Percentiles rank a stretch among this genome's conserved stretches.
Conservation (phyloP, 257 asterid species). For the Forsythia suspensa region DNA sequence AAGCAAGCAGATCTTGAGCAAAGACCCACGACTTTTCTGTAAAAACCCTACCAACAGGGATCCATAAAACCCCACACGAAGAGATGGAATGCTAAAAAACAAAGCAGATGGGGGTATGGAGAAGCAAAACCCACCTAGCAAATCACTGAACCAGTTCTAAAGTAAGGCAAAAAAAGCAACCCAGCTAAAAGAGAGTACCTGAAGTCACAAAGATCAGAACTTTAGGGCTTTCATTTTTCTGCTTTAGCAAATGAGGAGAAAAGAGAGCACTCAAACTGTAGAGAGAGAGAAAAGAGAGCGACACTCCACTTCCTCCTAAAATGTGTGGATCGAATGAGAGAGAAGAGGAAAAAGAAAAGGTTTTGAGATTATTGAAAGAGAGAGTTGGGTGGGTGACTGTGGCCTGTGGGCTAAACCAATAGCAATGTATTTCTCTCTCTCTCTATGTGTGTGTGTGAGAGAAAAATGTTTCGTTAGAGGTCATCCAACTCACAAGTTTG, state of each 20-base stretch:
- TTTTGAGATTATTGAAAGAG: slow-evolving; percentile 40
- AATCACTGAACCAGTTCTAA: slow-evolving; percentile 56
- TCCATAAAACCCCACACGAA: slow-evolving; percentile 54
- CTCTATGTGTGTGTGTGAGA: slow-evolving; percentile 13
- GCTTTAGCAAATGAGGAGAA: slow-evolving; percentile 34
- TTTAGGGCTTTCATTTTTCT: slow-evolving; percentile 38
- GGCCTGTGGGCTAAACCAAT: slow-evolving; percentile 34
- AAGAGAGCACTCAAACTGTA: slow-evolving; percentile 35
- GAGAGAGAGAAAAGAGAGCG: slow-evolving; percentile 38
- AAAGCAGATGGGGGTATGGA: slow-evolving; percentile 33
- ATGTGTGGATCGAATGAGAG: slow-evolving; percentile 36
- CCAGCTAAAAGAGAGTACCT: slow-evolving; percentile 40
- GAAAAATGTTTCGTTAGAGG: not conserved
- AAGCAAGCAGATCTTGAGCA: slow-evolving; percentile 73
- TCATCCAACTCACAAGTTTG: not conserved
- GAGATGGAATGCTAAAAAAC: slow-evolving; percentile 40
- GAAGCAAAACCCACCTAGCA: slow-evolving; percentile 53
- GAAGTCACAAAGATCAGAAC: slow-evolving; percentile 65
- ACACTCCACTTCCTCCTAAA: slow-evolving; percentile 23
- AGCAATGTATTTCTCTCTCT: slow-evolving; percentile 29
- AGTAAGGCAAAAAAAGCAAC: slow-evolving; percentile 47
- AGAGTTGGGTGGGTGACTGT: slow-evolving; percentile 31
- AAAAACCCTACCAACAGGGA: slow-evolving; percentile 61
- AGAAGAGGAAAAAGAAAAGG: slow-evolving; percentile 30
- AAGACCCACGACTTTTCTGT: slow-evolving; percentile 55